Percentiles rank a stretch among this genome's conserved stretches.
These are phyloP conservation scores for Cucurbita maxima DNA, from an alignment of 306 rosid genomes.

Conservation along the genomic window DNA sequence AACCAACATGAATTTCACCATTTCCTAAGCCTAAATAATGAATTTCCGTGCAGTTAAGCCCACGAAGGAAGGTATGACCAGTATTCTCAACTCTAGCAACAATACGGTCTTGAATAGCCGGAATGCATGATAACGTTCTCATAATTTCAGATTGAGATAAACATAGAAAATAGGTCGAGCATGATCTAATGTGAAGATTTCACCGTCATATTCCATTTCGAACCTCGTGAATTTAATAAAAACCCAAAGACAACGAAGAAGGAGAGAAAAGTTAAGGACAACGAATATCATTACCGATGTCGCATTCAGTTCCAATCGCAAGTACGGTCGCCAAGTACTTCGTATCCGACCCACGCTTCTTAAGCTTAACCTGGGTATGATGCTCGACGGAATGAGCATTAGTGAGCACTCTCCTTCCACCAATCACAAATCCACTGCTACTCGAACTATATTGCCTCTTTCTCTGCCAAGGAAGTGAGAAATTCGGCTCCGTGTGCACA, in stretches of 20 bases:
- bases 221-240: not conserved
- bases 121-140: not conserved
- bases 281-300: conserved; percentile 30
- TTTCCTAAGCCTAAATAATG: not conserved
- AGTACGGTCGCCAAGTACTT: conserved; percentile 89
- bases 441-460: conserved; percentile 83
- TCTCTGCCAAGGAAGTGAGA: conserved; percentile 96
- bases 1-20: not conserved
- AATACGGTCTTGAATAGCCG: not conserved
- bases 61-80: not conserved
- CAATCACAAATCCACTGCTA: conserved; percentile 83
- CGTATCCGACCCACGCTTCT: conserved; percentile 93
- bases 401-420: conserved; percentile 71
- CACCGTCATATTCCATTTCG: not conserved
- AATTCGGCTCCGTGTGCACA: conserved; percentile 86
- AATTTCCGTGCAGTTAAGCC: not conserved
- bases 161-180: not conserved
- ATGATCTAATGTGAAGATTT: not conserved
- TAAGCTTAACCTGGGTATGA: conserved; percentile 82
- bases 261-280: not conserved
- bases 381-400: conserved; percentile 96
- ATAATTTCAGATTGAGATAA: not conserved
- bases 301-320: conserved; percentile 96
- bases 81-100: not conserved
- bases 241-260: not conserved